Percentiles rank a stretch among this genome's conserved stretches.
phyloP scores from a whole-genome alignment of 2,329 filamentous ascomycete species.

The Tolypocladium tropicale region DNA sequence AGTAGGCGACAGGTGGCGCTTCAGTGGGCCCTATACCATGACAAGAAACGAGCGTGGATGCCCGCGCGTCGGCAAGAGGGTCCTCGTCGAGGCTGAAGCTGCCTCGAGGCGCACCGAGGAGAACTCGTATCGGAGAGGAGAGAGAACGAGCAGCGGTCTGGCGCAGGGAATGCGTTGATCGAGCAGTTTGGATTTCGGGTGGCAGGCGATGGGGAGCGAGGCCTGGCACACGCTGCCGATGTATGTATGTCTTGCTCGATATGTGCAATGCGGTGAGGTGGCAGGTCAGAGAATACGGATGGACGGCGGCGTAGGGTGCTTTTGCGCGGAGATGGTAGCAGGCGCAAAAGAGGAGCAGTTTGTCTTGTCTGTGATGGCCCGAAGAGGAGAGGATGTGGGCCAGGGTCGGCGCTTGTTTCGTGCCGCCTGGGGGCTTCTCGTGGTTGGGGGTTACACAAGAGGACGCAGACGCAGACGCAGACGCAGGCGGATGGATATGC shows the following conservation, averaged over 20 bases:
- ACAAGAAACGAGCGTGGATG: slow-evolving; percentile 22
- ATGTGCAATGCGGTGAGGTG: slow-evolving; percentile 8
- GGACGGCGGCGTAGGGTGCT: slow-evolving; percentile 12
- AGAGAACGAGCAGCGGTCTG: slow-evolving; percentile 1
- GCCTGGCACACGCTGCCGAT: slow-evolving; percentile 5
- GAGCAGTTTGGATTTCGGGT: background rate
- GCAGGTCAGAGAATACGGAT: slow-evolving; percentile 5
- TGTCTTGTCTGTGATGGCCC: slow-evolving; percentile 1
- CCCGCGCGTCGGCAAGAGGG: slow-evolving; percentile 17
- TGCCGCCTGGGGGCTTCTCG: slow-evolving; percentile 1
- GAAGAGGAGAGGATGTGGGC: slow-evolving; percentile 4
- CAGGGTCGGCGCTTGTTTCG: slow-evolving; percentile 7
- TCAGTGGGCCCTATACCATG: slow-evolving; percentile 22
- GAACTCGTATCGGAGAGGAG: background rate
- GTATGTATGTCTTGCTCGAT: slow-evolving; percentile 21
- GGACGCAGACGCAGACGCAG: slow-evolving; percentile 3
- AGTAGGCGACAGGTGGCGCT: slow-evolving; percentile 21
- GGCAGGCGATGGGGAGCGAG: background rate
- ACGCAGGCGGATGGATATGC: background rate
- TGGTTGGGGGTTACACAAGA: slow-evolving; percentile 2
- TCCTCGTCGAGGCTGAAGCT: background rate
- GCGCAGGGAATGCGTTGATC: slow-evolving; percentile 9
- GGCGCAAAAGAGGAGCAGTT: slow-evolving; percentile 12
- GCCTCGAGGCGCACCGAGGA: too few relatives aligned
- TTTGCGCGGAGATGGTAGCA: slow-evolving; percentile 15